Base-by-base conservation (phyloP, 176 grass and related monocot genomes). In the Poa pratensis region DNA sequence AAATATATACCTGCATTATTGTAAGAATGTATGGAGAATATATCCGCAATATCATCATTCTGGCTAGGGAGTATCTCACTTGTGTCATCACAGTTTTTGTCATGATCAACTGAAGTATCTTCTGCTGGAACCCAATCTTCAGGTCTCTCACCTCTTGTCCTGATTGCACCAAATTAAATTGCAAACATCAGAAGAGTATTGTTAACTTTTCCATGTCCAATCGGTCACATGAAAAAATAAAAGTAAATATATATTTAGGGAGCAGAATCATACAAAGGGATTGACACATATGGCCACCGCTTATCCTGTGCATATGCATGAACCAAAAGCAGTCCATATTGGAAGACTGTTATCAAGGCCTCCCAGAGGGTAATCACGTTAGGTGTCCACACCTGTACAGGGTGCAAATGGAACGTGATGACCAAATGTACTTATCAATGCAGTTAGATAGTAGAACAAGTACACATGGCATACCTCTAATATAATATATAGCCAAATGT, bases 241-340 rank as follows among this genome's bases (percentile, higher is more conserved):
- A 7, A 67, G 43, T 9, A 82, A 39, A 67, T 6, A 30, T 49
- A n/a, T 51, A 27, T 27, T 67, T 6, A 9, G n/a, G 43, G 39
- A 58, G 9, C 6, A 80, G 10, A 55, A 88, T 79, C 87, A 45
- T 93, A 98, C 95, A 98, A 86, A 78, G 95, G 91, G 22, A 98
- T 86, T 0, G 93, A 95, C 16, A 95, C 75, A 88, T 92, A 98
- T 68, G 93, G 93, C 91, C 93, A 98, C 12, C 83, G 93, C 34
- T 93, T 98, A 69, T 98, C 95, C 87, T 98, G 95, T 7, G 91
- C 95, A 73, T 98, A 98, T 46, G 93, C 89, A 80, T 98, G 95
- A 80, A 98, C 14, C 43, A 95, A 86, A 86, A 98, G 90, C 13
- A 95, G 30, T 22, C 89, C 93, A 87, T 91, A 98, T 84, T 98